Evolutionary conservation across 768 basidiomycete genomes (phyloP), one percentile per base, ranked within the genome.

Genomic region (Porphyrellus cyaneotinctus): DNA sequence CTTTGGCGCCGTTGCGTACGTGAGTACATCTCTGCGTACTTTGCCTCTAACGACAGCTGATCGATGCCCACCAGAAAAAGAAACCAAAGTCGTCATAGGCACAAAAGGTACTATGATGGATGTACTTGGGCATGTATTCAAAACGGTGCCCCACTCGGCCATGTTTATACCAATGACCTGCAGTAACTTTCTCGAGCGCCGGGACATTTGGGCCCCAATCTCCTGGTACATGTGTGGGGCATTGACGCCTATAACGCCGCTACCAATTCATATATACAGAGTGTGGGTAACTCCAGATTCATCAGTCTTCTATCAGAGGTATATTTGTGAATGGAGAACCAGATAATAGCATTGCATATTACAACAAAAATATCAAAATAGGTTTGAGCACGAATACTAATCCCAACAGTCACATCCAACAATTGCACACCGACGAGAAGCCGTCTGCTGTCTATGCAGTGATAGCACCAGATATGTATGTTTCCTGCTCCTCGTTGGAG

Each of bases 1-100:
- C 58, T 85, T 95, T 47, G 81, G 84, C 37, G 74, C 76, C n/a
- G 84, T 84, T 42, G 83, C 84, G 66, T 97, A 95, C 74, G 91
- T 93, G 68, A 72, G 91, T 79, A 15, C 47, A 39, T 11, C 38
- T 23, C 23, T 41, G 20, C 2, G 11, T 48, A 26, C 33, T 15
- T 32, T 36, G 3, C 42, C 18, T 30, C n/a, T 30, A 36, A 23
- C 41, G 4, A 37, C 52, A 28, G 47, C 47, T 44, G 9, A 46
- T 45, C 23, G n/a, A 23, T 14, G 31, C 31, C n/a, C 17, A 3
- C 1, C 46, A 70, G 67, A 71, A 73, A 68, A 77, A 73, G 66
- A 73, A 68, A 54, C 39, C 64, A 20, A 74, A 65, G 56, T 43
- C 67, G 24, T 54, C 52, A 38, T 58, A 55, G 47, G n/a, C 49